These are phyloP conservation scores for Diaporthe amygdali DNA, from an alignment of 2,329 filamentous ascomycete genomes.

Conservation along the genomic window DNA sequence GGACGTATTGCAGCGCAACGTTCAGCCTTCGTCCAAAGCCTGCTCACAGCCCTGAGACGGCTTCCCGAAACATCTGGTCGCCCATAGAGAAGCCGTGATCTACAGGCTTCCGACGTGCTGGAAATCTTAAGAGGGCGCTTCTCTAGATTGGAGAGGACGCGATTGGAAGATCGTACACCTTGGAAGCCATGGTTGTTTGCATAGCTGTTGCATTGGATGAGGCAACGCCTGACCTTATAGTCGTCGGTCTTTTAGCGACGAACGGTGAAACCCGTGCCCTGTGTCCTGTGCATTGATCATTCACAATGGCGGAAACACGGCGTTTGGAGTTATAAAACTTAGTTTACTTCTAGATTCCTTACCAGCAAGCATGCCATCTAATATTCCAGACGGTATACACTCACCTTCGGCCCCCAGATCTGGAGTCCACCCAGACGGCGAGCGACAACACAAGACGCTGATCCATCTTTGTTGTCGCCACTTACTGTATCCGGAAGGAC, in stretches of 20 bases:
- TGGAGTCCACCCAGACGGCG: neutral
- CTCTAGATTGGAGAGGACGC: neutral
- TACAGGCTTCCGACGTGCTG: neutral
- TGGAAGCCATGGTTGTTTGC: too few relatives aligned
- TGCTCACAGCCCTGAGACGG: neutral
- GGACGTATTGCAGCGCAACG: neutral
- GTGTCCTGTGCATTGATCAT: neutral
- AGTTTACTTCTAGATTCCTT: neutral
- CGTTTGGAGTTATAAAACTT: neutral
- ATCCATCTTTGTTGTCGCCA: neutral
- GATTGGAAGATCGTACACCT: neutral
- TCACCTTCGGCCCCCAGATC: neutral
- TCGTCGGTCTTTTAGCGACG: neutral
- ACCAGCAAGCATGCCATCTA: neutral
- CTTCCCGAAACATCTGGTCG: neutral
- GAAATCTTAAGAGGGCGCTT: too few relatives aligned
- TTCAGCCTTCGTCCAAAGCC: slow-evolving; percentile 3
- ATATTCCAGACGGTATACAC: neutral
- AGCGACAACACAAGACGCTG: neutral
- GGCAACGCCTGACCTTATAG: neutral
- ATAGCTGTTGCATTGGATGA: neutral
- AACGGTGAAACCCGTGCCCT: slow-evolving; percentile 1
- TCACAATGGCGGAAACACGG: neutral
- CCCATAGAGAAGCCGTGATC: neutral
- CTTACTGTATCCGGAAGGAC: neutral